These are phyloP conservation scores for Lepidopterella palustris DNA, from an alignment of 495 filamentous ascomycete genomes.

Conservation along the genomic window DNA sequence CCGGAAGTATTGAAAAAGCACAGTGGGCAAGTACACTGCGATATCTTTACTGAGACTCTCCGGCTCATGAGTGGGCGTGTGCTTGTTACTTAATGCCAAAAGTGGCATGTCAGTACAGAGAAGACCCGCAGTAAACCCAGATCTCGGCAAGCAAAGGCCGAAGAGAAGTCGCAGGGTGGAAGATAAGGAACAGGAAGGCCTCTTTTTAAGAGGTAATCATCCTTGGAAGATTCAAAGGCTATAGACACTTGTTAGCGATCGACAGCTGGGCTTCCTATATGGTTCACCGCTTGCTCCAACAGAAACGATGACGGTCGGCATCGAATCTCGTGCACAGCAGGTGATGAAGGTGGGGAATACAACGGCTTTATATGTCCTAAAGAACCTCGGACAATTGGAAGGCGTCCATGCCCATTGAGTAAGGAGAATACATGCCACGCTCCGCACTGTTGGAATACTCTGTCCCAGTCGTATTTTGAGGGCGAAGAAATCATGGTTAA, in stretches of 20 bases:
- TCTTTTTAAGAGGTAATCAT: no score
- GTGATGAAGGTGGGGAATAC: constrained; percentile 1
- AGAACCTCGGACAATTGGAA: no score
- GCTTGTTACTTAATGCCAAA: background rate
- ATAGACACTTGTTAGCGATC: background rate
- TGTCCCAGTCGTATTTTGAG: no score
- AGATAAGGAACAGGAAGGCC: constrained; percentile 1
- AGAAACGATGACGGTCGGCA: background rate
- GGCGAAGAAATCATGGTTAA: no score
- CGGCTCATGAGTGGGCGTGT: background rate
- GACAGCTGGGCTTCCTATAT: background rate
- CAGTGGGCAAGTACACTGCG: background rate
- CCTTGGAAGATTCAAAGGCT: background rate
- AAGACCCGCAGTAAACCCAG: background rate
- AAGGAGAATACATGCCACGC: no score
- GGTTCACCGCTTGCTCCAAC: background rate
- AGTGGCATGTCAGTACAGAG: background rate
- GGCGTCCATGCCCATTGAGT: no score
- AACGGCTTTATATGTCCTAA: no score
- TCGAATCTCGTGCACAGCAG: background rate
- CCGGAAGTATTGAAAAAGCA: background rate
- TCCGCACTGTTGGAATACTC: no score
- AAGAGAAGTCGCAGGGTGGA: background rate
- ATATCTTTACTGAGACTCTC: no score
- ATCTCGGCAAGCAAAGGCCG: background rate